Conservation (phyloP, 2,329 filamentous ascomycete species). For the Fusarium haematococcum region DNA sequence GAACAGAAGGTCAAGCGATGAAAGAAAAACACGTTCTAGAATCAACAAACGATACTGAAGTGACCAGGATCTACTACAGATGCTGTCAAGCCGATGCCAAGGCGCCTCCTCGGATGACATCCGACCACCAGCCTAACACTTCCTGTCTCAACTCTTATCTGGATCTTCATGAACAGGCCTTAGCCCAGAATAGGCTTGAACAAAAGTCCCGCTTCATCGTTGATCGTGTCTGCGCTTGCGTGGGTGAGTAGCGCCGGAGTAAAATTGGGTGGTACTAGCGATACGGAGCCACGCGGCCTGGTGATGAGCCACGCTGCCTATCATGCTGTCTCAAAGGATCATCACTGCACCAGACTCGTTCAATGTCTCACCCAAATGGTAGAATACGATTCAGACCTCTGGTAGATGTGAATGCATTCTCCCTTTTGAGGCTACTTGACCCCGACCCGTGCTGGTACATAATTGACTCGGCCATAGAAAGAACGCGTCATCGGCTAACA, state of each 20-base stretch:
- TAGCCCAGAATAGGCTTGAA: not conserved
- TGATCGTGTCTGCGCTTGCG: not conserved
- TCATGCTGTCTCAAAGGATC: not conserved
- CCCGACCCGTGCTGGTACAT: not conserved
- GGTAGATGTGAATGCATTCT: not conserved
- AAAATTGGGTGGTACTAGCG: not conserved
- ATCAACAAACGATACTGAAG: not conserved
- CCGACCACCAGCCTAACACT: not conserved
- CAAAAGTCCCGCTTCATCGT: not conserved
- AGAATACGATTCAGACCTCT: not conserved
- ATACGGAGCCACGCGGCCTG: not conserved
- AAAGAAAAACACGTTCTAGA: not conserved
- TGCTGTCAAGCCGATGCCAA: not conserved
- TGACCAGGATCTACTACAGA: not conserved
- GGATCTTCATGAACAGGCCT: not conserved
- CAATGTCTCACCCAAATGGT: not conserved
- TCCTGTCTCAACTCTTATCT: not conserved
- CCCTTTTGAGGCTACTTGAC: not conserved
- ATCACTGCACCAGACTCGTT: not conserved
- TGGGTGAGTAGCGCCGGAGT: not conserved
- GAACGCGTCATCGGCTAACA: not conserved
- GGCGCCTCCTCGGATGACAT: not conserved
- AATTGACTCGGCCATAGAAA: not conserved
- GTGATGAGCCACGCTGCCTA: not conserved
- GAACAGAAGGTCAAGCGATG: not conserved